These are phyloP conservation scores for Mycena albidolilacea DNA, from an alignment of 768 basidiomycete species.

Conservation along the genomic window DNA sequence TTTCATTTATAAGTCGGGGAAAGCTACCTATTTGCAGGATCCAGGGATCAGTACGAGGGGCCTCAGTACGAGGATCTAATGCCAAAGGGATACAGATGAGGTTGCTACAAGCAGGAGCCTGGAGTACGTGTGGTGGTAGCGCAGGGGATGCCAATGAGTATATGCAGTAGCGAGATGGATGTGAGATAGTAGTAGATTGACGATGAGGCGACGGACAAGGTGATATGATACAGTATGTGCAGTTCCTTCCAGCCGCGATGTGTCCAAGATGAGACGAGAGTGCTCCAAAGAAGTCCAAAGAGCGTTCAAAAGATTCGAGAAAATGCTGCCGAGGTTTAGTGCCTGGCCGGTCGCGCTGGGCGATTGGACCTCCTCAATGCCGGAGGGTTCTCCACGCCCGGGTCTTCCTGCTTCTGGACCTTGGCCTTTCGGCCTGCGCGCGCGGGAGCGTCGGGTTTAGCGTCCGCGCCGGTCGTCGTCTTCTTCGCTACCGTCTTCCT, in stretches of 20 bases:
- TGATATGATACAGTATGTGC: slow-evolving; percentile 28
- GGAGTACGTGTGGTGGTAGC: neutral
- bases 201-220: neutral
- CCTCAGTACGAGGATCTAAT: too few species aligned
- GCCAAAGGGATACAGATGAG: neutral
- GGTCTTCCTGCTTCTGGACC: slow-evolving; percentile 13
- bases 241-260: slow-evolving; percentile 13
- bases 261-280: neutral
- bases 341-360: slow-evolving; percentile 7
- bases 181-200: neutral
- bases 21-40: too few species aligned
- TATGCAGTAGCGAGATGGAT: neutral
- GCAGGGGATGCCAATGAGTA: neutral
- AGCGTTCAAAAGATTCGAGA: neutral
- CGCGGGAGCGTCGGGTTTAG: neutral
- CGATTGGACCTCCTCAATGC: slow-evolving; percentile 19
- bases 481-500: slow-evolving; percentile 6
- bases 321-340: neutral
- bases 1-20: too few species aligned
- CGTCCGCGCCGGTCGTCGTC: neutral
- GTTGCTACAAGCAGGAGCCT: neutral
- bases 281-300: too few species aligned
- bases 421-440: slow-evolving; percentile 14
- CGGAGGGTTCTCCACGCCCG: slow-evolving; percentile 6
- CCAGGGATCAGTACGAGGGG: too few species aligned